Evolutionary conservation across 192 early-diverging fungal species (phyloP).

Genomic region (Rhizophlyctis rosea): DNA sequence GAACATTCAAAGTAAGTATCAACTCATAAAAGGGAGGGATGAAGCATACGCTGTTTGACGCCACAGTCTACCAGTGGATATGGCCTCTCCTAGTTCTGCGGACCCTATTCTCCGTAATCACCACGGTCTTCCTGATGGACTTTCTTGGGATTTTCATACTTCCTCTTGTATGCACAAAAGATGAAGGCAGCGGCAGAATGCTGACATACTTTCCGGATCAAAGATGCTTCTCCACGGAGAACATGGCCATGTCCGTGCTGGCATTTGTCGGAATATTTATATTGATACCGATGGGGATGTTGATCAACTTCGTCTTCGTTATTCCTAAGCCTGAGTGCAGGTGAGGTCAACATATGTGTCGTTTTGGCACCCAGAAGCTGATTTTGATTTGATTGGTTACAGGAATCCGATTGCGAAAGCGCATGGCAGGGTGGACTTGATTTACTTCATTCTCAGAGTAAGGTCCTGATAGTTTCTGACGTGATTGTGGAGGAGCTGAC

Average conservation of each 20-base stretch:
- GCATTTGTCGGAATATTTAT: constrained; percentile 1
- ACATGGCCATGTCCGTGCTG: no score
- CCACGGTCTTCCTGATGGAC: constrained; percentile 9
- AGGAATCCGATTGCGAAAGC: constrained; percentile 14
- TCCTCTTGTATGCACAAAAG: background rate
- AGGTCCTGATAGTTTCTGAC: background rate
- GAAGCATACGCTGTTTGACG: no score
- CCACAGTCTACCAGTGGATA: no score
- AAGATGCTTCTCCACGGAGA: background rate
- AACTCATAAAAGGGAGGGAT: no score
- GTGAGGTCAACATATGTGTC: constrained; percentile 1
- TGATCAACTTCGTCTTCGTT: constrained; percentile 10
- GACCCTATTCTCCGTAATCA: background rate
- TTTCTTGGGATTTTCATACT: constrained; percentile 7
- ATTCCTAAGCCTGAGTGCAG: constrained; percentile 11
- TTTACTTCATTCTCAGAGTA: constrained; percentile 8
- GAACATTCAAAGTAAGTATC: no score
- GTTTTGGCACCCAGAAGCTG: background rate
- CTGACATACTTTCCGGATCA: background rate
- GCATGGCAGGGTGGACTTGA: constrained; percentile 8
- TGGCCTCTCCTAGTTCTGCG: no score
- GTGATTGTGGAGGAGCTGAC: background rate
- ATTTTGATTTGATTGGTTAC: background rate
- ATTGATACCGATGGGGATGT: constrained; percentile 4
- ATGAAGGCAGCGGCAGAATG: background rate